Percentiles rank a stretch among this genome's conserved stretches.
phyloP scores from a whole-genome alignment of 768 basidiomycete species.

The Agaricus blazei region DNA sequence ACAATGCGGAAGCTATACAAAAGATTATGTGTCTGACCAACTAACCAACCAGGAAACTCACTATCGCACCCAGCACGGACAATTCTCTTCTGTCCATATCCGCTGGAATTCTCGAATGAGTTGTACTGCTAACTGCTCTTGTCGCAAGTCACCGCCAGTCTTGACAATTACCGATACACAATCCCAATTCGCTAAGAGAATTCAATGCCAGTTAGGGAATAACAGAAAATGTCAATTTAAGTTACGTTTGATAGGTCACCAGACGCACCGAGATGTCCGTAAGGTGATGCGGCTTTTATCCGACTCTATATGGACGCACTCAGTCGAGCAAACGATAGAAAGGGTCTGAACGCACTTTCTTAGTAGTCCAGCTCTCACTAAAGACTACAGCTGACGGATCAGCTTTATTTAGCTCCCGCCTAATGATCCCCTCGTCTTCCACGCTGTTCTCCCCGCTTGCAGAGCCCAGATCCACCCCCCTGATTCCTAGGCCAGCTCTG shows the following conservation, averaged over 20 bases:
- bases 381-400: constrained; percentile 97
- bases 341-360: constrained; percentile 55
- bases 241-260: constrained; percentile 1
- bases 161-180: constrained; percentile 98
- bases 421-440: constrained; percentile 92
- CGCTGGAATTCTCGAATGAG: constrained; percentile 88
- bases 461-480: constrained; percentile 2
- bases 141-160: constrained; percentile 92
- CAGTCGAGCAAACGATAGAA: not conserved
- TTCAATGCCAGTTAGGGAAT: not conserved
- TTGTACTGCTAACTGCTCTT: constrained; percentile 96
- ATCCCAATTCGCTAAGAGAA: constrained; percentile 62
- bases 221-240: not conserved
- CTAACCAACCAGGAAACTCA: constrained; percentile 25
- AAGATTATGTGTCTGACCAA: not conserved
- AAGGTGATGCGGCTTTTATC: constrained; percentile 90
- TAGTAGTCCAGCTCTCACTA: constrained; percentile 90
- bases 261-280: constrained; percentile 82
- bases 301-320: constrained; percentile 49
- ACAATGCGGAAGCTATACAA: constrained; percentile 83
- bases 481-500: constrained; percentile 23
- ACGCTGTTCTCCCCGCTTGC: constrained; percentile 45
- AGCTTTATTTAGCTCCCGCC: constrained; percentile 87
- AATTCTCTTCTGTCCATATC: constrained; percentile 95
- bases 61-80: constrained; percentile 93